Conservation (phyloP, 1,284 basidiomycete genomes). For the Ganoderma leucocontextum region DNA sequence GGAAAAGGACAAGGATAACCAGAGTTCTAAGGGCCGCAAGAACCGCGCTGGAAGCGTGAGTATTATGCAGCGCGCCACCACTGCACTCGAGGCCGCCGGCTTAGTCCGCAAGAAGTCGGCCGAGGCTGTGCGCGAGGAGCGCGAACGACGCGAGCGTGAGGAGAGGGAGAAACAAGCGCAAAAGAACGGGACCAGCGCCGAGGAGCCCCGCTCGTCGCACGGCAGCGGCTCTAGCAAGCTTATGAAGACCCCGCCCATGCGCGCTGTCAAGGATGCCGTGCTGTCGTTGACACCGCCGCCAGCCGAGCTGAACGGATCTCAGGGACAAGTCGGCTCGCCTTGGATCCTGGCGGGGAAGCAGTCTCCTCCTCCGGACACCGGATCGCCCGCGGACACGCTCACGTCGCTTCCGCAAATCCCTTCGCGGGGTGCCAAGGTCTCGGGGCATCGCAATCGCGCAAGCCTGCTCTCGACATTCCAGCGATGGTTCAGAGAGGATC, state of each 20-base stretch:
- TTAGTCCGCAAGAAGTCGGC: conserved; percentile 82
- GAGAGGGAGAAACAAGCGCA: conserved; percentile 55
- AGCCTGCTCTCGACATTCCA: conserved; percentile 78
- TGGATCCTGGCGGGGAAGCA: conserved; percentile 70
- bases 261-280: conserved; percentile 57
- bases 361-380: conserved; percentile 55
- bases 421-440: conserved; percentile 41
- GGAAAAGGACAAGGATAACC: conserved; percentile 47
- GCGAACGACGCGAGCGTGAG: conserved; percentile 53
- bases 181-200: conserved; percentile 50
- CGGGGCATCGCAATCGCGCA: conserved; percentile 63
- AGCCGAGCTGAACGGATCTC: conserved; percentile 49
- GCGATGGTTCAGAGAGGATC: conserved; percentile 83
- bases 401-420: conserved; percentile 64
- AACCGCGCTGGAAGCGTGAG: conserved; percentile 85
- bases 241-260: conserved; percentile 74
- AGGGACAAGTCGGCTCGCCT: conserved; percentile 63
- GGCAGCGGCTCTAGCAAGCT: conserved; percentile 66
- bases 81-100: conserved; percentile 83
- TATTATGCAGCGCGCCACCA: conserved; percentile 93
- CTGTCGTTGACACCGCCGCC: conserved; percentile 59
- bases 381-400: conserved; percentile 60
- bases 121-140: conserved; percentile 61
- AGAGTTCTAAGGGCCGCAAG: conserved; percentile 66
- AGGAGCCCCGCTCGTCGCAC: conserved; percentile 70